Evolutionary conservation across 129 eudicot genomes (phyloP).

Genomic region (Lonicera japonica): DNA sequence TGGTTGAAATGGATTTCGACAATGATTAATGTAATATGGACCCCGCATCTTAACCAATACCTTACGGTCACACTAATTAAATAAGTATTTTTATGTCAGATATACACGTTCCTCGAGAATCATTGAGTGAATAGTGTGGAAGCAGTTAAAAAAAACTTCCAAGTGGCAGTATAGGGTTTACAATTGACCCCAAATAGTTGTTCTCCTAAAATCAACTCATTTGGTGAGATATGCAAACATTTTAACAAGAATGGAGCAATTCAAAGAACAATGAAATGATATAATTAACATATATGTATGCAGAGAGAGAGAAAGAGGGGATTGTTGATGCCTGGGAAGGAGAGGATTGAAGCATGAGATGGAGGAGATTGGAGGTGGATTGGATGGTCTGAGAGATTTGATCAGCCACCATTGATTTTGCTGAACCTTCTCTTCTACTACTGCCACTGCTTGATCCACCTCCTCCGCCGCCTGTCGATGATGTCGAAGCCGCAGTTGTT

Average conservation of each 20-base stretch:
- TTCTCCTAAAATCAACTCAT: neutral
- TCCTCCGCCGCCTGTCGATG: conserved; percentile 15
- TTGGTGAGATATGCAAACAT: neutral
- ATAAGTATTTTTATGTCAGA: too few relatives aligned
- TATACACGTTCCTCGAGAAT: too few relatives aligned
- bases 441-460: neutral
- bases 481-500: neutral
- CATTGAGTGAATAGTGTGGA: too few relatives aligned
- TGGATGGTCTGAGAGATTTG: conserved; percentile 72
- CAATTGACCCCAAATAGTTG: neutral
- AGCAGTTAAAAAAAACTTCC: too few relatives aligned
- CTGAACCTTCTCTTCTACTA: conserved; percentile 46
- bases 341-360: conserved; percentile 84
- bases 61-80: too few relatives aligned
- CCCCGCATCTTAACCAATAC: too few relatives aligned
- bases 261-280: neutral
- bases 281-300: neutral
- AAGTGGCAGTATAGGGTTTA: too few relatives aligned
- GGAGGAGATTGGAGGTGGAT: conserved; percentile 88
- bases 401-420: conserved; percentile 54
- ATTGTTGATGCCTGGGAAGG: conserved; percentile 80
- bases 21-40: too few relatives aligned
- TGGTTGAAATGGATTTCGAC: too few relatives aligned
- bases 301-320: conserved; percentile 5
- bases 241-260: too few relatives aligned